Base-by-base conservation (phyloP, 2,329 filamentous ascomycete genomes). In the Pseudonectria buxi region DNA sequence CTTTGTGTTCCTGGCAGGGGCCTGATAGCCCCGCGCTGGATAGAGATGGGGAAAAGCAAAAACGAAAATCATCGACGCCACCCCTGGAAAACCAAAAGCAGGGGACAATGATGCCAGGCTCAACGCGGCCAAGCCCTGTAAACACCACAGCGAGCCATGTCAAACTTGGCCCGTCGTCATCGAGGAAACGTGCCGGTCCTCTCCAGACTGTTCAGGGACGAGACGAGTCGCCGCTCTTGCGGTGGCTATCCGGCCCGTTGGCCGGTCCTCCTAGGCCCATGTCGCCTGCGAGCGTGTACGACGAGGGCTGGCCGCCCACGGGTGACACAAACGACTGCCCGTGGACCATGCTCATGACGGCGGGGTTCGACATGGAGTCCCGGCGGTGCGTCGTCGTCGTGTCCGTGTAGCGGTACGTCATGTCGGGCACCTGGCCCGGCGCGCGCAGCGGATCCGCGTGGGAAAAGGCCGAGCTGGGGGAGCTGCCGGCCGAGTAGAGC, bases 371-470 rank as follows among this genome's bases (percentile, higher is more conserved):
- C n/a, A 15, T 32, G 4, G 11, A 13, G 18, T 32, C 30, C 22
- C 24, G 11, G 3, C 30, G 18, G 18, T 32, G 34, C 7, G 39
- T 44, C 14, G 53, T 44, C 14, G 53, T 56, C 16, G 55, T 53
- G 31, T 57, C 56, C 4, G 44, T 47, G 40, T 59, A 59, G 33
- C 55, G 51, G 46, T 59, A 59, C 14, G 49, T 40, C 38, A 57
- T 50, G 24, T 56, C 49, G 16, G 44, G 33, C 3, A 41, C 37
- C 12, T 26, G 28, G 25, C 26, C 28, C 6, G 26, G 13, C 7
- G 16, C 4, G 2, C 47, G 42, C 33, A 43, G 32, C 3, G 46
- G 35, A 14, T 41, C 42, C 6, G 28, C 25, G 10, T 47, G 15
- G 3, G 40, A 32, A 28, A 45, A 43, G 12, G 46, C 16, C 11